Conservation (phyloP, 2,329 filamentous ascomycete genomes). For the Fusarium domesticum region DNA sequence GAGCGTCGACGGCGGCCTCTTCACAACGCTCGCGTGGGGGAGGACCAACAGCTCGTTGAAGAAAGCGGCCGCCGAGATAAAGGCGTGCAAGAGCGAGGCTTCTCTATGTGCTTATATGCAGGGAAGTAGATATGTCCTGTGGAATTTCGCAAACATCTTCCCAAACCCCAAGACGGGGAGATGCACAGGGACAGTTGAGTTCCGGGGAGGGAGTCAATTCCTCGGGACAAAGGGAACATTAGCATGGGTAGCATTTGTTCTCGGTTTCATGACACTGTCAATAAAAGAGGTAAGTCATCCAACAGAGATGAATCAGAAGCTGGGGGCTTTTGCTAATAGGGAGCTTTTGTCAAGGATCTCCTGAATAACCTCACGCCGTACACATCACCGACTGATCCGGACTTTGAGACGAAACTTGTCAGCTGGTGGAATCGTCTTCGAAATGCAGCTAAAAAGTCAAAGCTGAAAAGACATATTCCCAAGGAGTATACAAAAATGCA, state of each 20-base stretch:
- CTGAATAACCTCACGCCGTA: constrained; percentile 30
- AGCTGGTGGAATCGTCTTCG: constrained; percentile 37
- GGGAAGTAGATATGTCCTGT: constrained; percentile 39
- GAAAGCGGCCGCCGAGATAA: constrained; percentile 32
- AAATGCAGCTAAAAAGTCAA: constrained; percentile 35
- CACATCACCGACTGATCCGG: constrained; percentile 28
- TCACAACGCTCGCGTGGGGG: constrained; percentile 28
- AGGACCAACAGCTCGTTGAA: constrained; percentile 24
- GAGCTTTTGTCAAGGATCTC: constrained; percentile 31
- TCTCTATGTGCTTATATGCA: constrained; percentile 40
- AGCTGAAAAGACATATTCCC: constrained; percentile 35
- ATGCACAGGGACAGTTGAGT: constrained; percentile 40
- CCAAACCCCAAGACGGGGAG: constrained; percentile 36
- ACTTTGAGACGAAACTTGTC: constrained; percentile 29
- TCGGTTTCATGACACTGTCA: constrained; percentile 39
- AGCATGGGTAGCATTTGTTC: constrained; percentile 40
- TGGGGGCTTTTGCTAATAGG: constrained; percentile 2
- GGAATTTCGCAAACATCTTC: constrained; percentile 42
- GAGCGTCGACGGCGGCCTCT: constrained; percentile 32
- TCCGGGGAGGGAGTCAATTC: constrained; percentile 40
- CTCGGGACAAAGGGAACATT: constrained; percentile 37
- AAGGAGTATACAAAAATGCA: constrained; percentile 35
- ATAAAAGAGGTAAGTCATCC: constrained; percentile 33
- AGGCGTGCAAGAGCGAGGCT: constrained; percentile 24
- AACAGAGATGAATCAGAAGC: background rate